Evolutionary conservation across 1,139 yeast species (phyloP), one percentile per base, ranked within the genome.

Genomic region (Diutina catenulata): DNA sequence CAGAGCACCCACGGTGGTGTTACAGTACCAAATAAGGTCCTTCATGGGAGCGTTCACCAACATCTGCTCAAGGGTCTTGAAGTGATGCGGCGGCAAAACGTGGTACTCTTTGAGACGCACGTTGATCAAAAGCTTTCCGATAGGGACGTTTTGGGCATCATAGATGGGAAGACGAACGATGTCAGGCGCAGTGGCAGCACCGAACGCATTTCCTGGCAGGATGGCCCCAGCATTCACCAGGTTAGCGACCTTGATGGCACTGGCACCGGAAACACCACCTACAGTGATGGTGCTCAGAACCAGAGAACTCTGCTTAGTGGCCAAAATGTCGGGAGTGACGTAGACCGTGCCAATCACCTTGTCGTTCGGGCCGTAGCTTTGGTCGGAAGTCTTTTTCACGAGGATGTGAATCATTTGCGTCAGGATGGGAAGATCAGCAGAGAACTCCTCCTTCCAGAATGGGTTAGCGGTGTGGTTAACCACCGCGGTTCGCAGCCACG

Each of bases 401-500:
- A 70, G 52, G 10, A 80, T 65, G 40, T 67, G 70, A 38, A 78
- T 59, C 51, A 66, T 63, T 42, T 70, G 72, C 1, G 80, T 68
- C 37, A 69, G 64, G 13, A 77, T 62, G 0, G 83, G 69, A 43
- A 78, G 60, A 40, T 76, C 74, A 9, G 82, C 57, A 2, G 68
- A 57, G 48, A 77, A 75, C 35, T 65, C 70, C 49, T 81, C 88
- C 50, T 81, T 76, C 83, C 88, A 81, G 51, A 81, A 81, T 3
- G 84, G 82, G 41, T 68, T 64, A 9, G 53, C 48, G 0, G 70
- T 55, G 40, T 64, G 62, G 28, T 61, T 56, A 0, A 79, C 82
- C 16, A 69, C 57, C 0, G 86, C 77, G 0, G 88, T 79, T 47
- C 80, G 62, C 33, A 78, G 77, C 83, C 84, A 78, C 0, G 80